These are phyloP conservation scores for Diaporthe sp. DNA, from an alignment of 2,329 filamentous ascomycete species.

Conservation along the genomic window DNA sequence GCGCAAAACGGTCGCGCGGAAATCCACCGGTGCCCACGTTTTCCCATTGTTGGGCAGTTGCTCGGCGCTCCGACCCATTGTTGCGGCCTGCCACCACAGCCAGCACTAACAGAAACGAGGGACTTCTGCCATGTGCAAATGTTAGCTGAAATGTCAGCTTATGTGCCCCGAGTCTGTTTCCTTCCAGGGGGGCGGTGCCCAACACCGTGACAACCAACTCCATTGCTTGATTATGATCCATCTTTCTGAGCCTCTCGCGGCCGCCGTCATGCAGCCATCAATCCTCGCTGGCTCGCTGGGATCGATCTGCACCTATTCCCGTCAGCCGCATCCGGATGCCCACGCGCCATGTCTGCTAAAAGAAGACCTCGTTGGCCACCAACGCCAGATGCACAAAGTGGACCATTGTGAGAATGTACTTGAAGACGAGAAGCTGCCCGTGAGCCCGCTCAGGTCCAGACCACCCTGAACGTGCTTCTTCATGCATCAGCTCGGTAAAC, in stretches of 20 bases:
- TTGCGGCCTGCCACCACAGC: neutral
- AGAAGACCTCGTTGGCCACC: neutral
- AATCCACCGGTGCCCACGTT: slow-evolving; percentile 27
- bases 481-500: neutral
- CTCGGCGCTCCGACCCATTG: neutral
- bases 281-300: slow-evolving; percentile 21
- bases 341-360: slow-evolving; percentile 4
- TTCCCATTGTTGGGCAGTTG: neutral
- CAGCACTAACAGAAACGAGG: neutral
- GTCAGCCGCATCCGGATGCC: neutral
- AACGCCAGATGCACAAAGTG: neutral
- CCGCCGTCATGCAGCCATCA: slow-evolving; percentile 21
- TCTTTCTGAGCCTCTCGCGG: slow-evolving; percentile 13
- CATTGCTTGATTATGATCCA: neutral
- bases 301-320: slow-evolving; percentile 27
- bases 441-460: neutral
- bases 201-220: neutral
- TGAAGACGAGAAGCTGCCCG: slow-evolving; percentile 15
- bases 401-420: neutral
- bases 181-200: neutral
- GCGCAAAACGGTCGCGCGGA: neutral
- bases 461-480: neutral
- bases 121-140: neutral
- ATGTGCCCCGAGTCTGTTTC: neutral
- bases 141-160: slow-evolving; percentile 12